Conservation (phyloP, 73 alveolate genomes). For the Tetrahymena elliotti region DNA sequence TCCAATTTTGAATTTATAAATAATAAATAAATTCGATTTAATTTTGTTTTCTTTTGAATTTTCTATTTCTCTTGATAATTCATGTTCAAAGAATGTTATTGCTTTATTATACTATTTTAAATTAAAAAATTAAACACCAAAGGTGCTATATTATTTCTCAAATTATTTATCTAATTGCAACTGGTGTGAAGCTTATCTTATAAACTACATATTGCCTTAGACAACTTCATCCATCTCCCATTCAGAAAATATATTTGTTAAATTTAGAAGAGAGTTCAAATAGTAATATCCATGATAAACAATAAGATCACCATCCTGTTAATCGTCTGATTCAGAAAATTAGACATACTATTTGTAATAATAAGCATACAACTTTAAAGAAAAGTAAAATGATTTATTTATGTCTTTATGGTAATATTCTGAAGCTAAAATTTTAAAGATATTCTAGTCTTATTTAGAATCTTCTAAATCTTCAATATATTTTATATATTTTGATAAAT, state of each 20-base stretch:
- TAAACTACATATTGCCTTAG: too few relatives aligned
- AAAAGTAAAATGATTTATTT: not conserved
- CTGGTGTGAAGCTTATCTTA: not conserved
- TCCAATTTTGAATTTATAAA: too few relatives aligned
- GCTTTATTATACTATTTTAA: not conserved
- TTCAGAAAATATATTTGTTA: not conserved
- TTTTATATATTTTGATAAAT: not conserved
- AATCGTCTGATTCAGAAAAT: not conserved
- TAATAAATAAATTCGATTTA: too few relatives aligned
- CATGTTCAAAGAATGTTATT: not conserved
- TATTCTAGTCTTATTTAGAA: not conserved
- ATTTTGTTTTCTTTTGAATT: not conserved
- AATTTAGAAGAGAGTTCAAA: not conserved
- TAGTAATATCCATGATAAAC: not conserved
- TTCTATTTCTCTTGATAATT: not conserved
- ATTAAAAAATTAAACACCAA: not conserved
- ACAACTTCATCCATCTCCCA: not conserved
- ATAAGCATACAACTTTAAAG: not conserved
- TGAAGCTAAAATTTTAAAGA: not conserved
- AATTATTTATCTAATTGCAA: not conserved
- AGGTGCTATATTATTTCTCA: not conserved
- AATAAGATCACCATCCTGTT: not conserved
- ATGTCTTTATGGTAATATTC: not conserved
- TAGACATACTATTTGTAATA: too few relatives aligned
- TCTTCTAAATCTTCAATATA: not conserved